A percentile compares a stretch with the other conserved stretches of the same genome.
These are phyloP conservation scores for Trypanosoma cruzi DNA, from an alignment of 208 protist species.

Conservation along the genomic window DNA sequence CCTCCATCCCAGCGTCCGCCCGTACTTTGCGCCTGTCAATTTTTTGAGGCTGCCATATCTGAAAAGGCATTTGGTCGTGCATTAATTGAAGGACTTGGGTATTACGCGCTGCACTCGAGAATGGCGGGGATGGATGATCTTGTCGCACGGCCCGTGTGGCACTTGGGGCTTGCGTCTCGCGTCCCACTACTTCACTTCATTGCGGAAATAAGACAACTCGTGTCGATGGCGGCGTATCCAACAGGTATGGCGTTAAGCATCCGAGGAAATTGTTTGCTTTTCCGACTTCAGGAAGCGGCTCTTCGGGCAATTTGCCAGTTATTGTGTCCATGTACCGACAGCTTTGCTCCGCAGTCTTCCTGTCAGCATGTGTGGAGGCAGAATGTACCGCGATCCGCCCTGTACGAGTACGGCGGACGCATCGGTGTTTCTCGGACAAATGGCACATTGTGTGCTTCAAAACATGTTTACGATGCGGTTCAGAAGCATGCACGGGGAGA, in stretches of 20 bases:
- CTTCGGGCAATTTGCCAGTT: constrained; percentile 3
- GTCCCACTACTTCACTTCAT: constrained; percentile 47
- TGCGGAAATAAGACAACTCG: constrained; percentile 50
- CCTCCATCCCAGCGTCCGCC: constrained; percentile 35
- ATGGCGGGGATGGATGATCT: constrained; percentile 46
- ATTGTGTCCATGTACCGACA: background rate
- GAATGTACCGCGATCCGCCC: background rate
- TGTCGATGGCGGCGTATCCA: constrained; percentile 3
- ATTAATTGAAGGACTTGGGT: constrained; percentile 38
- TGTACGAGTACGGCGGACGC: constrained; percentile 14
- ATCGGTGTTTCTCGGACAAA: constrained; percentile 11
- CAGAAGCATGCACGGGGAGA: background rate
- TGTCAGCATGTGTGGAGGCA: background rate
- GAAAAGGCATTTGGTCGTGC: constrained; percentile 53
- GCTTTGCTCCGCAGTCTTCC: background rate
- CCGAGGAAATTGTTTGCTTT: constrained; percentile 7
- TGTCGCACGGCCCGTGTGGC: constrained; percentile 46
- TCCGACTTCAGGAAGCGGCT: constrained; percentile 6
- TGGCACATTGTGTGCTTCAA: constrained; percentile 10
- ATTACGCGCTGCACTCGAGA: constrained; percentile 42
- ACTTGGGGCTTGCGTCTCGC: constrained; percentile 39
- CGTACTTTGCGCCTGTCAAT: constrained; percentile 38
- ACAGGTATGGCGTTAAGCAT: constrained; percentile 1
- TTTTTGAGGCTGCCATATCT: constrained; percentile 47
- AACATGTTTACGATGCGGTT: background rate